Evolutionary conservation across 768 basidiomycete species (phyloP), one percentile per base, ranked within the genome.

Genomic region (Sporobolomyces pararoseus): DNA sequence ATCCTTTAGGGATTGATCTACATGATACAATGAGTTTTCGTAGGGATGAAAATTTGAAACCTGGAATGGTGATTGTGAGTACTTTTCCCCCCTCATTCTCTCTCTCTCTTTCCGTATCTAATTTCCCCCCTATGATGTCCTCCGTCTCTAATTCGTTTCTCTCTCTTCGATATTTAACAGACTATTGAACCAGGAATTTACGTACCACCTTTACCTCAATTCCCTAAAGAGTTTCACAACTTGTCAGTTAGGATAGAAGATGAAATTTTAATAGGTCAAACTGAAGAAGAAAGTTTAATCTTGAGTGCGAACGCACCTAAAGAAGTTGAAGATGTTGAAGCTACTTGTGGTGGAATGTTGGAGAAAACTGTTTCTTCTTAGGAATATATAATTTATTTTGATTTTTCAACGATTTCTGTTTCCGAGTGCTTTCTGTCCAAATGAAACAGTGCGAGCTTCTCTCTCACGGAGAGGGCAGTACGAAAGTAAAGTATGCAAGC

Each of bases 191-290:
- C 77, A 84, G 92, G 90, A 1, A 84, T 95, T 37, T 97, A 96
- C 77, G 90, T 99, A 46, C 96, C 95, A 4, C 86, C 88, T 1
- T 83, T 84, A 10, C 77, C 86, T 4, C 81, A 85, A 52, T 97
- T 90, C 79, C 96, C 95, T 4, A 88, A 85, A 72, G 85, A 85
- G 60, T 98, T 92, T 80, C 93, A 95, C 75, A 89, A 91, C 72
- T 84, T 96, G 34, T 92, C 90, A 10, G 87, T 98, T 68, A 86
- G 95, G 53, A 91, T 99, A 75, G 95, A 82, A 86, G 90, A 92
- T 71, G 89, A 90, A 73, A 85, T 93, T 2, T 80, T 90, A 7
- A 71, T 76, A 9, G 46, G 70, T 7, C 60, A 68, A 55, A 70
- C 86, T 42, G 80, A 88, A 65, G 84, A 87, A 0, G 59, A 61